These are phyloP conservation scores for Botryotinia narcissicola DNA, from an alignment of 2,329 filamentous ascomycete genomes.

Conservation along the genomic window DNA sequence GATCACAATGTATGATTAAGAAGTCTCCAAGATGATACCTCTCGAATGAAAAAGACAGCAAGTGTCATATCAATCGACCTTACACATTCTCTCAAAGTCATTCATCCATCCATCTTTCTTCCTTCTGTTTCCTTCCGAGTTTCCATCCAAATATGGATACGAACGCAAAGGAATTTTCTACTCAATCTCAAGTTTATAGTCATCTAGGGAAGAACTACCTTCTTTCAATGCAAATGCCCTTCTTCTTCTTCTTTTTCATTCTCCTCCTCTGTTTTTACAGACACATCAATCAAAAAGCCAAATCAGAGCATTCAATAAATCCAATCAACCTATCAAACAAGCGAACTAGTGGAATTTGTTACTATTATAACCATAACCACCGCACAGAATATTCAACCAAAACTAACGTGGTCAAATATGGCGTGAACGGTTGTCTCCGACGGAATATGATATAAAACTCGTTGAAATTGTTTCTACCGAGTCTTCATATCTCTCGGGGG, in stretches of 20 bases:
- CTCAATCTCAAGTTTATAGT: not conserved
- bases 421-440: not conserved
- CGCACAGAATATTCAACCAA: not conserved
- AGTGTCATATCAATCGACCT: not conserved
- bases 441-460: fast-evolving
- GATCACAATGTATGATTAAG: not conserved
- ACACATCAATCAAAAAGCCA: not conserved
- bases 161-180: fast-evolving
- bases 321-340: not conserved
- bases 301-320: not conserved
- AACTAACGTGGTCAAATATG: not conserved
- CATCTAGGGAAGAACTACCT: no score
- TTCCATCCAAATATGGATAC: not conserved
- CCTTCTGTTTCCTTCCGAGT: not conserved
- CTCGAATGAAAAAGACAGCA: not conserved
- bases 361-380: not conserved
- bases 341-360: fast-evolving
- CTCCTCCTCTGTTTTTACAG: not conserved
- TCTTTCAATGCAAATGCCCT: no score
- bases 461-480: not conserved
- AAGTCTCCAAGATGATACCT: not conserved
- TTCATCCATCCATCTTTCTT: not conserved
- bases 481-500: not conserved
- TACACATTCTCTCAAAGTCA: not conserved
- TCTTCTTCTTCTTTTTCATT: no score